Conservation (phyloP, 176 grass and related monocot species). For the Carex cristatella region DNA sequence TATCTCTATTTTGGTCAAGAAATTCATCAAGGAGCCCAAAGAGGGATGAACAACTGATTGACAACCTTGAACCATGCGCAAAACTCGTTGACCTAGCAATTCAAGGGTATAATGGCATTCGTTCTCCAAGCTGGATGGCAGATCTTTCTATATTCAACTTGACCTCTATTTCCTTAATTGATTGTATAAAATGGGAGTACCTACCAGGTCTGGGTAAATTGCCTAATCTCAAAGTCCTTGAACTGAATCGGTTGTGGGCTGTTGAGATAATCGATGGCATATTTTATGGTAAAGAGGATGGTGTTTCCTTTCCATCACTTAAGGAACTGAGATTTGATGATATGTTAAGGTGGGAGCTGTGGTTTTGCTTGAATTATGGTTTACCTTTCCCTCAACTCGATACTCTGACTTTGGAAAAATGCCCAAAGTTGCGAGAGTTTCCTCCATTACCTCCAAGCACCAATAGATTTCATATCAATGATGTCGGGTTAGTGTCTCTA, state of each 20-base stretch:
- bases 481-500: conserved; percentile 13
- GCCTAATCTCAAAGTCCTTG: conserved; percentile 30
- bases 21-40: not conserved
- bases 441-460: conserved; percentile 19
- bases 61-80: conserved; percentile 19
- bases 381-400: conserved; percentile 31
- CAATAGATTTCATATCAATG: conserved; percentile 11
- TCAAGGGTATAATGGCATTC: conserved; percentile 32
- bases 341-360: conserved; percentile 25
- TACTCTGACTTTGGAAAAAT: conserved; percentile 11
- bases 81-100: conserved; percentile 23
- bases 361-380: conserved; percentile 18
- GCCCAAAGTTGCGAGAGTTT: conserved; percentile 19
- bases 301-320: conserved; percentile 23
- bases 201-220: conserved; percentile 40
- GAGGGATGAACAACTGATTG: conserved; percentile 22
- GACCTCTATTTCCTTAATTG: conserved; percentile 20
- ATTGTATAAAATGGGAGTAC: not conserved
- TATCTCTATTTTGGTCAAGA: conserved; percentile 23
- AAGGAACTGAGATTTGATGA: conserved; percentile 21
- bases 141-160: conserved; percentile 12
- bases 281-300: conserved; percentile 17
- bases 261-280: conserved; percentile 11
- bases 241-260: conserved; percentile 11
- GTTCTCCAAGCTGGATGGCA: conserved; percentile 34